Evolutionary conservation across 345 rosid species (phyloP).

Genomic region (Draba incana): DNA sequence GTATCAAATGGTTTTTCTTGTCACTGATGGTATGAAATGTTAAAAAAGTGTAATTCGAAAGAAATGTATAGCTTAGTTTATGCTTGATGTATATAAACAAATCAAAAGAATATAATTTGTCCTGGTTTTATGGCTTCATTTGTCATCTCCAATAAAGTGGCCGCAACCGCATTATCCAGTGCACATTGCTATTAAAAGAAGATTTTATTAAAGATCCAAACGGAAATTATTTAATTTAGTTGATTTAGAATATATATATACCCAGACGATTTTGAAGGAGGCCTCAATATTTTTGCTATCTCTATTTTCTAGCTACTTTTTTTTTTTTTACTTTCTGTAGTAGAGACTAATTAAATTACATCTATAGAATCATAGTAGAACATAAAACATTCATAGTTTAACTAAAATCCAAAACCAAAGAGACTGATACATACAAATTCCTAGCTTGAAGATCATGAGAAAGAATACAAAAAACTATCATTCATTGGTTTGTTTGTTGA

Average conservation of each 20-base stretch:
- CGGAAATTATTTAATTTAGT: constrained; percentile 10
- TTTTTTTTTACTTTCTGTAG: background rate
- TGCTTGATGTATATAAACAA: constrained; percentile 30
- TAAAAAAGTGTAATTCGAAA: constrained; percentile 23
- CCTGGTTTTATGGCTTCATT: constrained; percentile 43
- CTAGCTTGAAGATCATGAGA: background rate
- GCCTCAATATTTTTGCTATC: constrained; percentile 9
- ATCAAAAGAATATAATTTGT: constrained; percentile 44
- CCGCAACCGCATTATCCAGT: constrained; percentile 43
- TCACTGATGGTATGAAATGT: constrained; percentile 33
- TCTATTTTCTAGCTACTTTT: background rate
- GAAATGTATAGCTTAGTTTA: constrained; percentile 6
- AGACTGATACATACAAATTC: background rate
- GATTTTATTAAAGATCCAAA: constrained; percentile 24
- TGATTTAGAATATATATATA: constrained; percentile 24
- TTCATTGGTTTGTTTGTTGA: background rate
- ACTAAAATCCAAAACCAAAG: background rate
- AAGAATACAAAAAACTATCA: background rate
- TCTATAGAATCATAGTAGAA: constrained; percentile 18
- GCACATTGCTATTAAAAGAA: constrained; percentile 19
- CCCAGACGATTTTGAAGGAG: constrained; percentile 13
- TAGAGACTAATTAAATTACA: background rate
- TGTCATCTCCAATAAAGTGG: constrained; percentile 40
- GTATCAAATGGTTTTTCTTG: constrained; percentile 30
- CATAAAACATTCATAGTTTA: constrained; percentile 13